Percentiles rank a stretch among this genome's conserved stretches.
phyloP scores from a whole-genome alignment of 2,329 filamentous ascomycete species.

The Cladosporium sp. region DNA sequence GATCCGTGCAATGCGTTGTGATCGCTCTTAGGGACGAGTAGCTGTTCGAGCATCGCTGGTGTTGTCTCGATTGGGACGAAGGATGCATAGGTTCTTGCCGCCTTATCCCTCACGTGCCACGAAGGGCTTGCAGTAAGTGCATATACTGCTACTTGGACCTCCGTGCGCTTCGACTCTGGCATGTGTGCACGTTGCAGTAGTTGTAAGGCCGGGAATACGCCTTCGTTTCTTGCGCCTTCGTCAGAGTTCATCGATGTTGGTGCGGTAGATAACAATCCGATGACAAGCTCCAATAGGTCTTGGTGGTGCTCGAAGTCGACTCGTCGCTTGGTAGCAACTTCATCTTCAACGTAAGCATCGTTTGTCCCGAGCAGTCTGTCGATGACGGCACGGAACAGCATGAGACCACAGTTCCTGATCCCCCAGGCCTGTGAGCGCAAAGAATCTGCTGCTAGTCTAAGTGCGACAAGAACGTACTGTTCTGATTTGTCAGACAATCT shows the following conservation, averaged over 20 bases:
- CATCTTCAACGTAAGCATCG: slow-evolving; percentile 58
- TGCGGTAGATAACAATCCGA: slow-evolving; percentile 51
- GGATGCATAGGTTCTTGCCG: slow-evolving; percentile 61
- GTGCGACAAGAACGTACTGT: slow-evolving; percentile 64
- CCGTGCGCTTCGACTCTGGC: slow-evolving; percentile 52
- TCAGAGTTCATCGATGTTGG: slow-evolving; percentile 4
- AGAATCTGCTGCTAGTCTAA: slow-evolving; percentile 75
- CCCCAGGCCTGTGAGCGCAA: slow-evolving; percentile 85
- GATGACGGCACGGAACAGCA: slow-evolving; percentile 81
- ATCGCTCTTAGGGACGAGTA: slow-evolving; percentile 6
- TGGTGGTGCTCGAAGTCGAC: slow-evolving; percentile 69
- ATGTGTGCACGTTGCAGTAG: slow-evolving; percentile 70
- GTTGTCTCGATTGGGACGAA: slow-evolving; percentile 22
- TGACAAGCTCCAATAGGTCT: slow-evolving; percentile 59
- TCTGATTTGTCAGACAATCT: slow-evolving; percentile 70
- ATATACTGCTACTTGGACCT: slow-evolving; percentile 56
- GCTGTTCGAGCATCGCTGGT: slow-evolving; percentile 2
- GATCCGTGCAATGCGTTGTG: slow-evolving; percentile 33
- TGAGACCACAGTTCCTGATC: slow-evolving; percentile 86
- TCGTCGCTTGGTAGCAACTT: slow-evolving; percentile 44
- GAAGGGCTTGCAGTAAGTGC: slow-evolving; percentile 64
- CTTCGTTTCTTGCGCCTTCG: slow-evolving; percentile 45
- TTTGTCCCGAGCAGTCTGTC: slow-evolving; percentile 73
- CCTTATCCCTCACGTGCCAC: slow-evolving; percentile 80
- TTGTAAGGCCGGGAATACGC: slow-evolving; percentile 78